Evolutionary conservation across 768 basidiomycete genomes (phyloP).

Genomic region (Suillus paluster): DNA sequence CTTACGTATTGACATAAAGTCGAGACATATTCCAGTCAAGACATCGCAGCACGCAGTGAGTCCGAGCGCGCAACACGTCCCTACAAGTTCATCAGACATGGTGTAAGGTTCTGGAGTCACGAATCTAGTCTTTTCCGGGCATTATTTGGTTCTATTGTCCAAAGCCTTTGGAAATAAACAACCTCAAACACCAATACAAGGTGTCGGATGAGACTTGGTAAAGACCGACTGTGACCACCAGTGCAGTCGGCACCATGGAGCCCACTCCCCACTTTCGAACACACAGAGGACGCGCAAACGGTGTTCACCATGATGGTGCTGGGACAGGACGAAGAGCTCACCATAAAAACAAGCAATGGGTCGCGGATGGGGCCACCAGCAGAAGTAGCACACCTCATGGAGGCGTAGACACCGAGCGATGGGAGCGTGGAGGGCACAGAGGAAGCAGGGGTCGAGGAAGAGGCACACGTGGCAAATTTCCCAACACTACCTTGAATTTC

Average conservation of each 20-base stretch:
- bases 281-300: conserved; percentile 28
- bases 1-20: conserved; percentile 29
- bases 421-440: conserved; percentile 66
- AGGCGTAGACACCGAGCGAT: conserved; percentile 52
- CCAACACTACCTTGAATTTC: conserved; percentile 45
- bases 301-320: conserved; percentile 22
- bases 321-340: conserved; percentile 31
- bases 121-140: background rate
- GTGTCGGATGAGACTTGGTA: background rate
- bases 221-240: background rate
- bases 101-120: background rate
- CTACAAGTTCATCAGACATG: conserved; percentile 28
- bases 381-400: conserved; percentile 42
- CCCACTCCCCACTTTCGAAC: conserved; percentile 21
- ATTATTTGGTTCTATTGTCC: conserved; percentile 11
- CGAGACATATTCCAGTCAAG: conserved; percentile 25
- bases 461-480: conserved; percentile 42
- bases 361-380: conserved; percentile 43
- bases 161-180: conserved; percentile 16
- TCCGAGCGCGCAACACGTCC: conserved; percentile 23
- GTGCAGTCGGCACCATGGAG: conserved; percentile 31
- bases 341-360: conserved; percentile 66
- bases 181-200: conserved; percentile 7
- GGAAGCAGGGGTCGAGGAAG: conserved; percentile 50
- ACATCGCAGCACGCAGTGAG: conserved; percentile 26